Conservation (phyloP, 805 yeast genomes). For the Yamadazyma sp. region DNA sequence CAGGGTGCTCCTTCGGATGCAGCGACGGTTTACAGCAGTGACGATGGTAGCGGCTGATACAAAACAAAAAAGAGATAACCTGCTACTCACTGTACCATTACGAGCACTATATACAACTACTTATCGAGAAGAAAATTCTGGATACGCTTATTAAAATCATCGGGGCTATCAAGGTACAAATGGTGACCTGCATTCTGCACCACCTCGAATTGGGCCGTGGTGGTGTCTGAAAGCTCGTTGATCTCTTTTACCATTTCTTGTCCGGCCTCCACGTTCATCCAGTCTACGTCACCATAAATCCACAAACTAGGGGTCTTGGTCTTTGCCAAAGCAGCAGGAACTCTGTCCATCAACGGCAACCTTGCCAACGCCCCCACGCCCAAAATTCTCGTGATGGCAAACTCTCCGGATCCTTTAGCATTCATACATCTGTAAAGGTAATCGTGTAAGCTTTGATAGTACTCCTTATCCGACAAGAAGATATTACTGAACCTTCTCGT, state of each 20-base stretch:
- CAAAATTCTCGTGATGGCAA: conserved; percentile 57
- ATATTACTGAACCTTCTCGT: conserved; percentile 45
- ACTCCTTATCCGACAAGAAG: conserved; percentile 31
- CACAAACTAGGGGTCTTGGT: conserved; percentile 50
- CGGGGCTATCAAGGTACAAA: conserved; percentile 51
- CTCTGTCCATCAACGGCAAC: conserved; percentile 56
- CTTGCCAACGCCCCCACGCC: conserved; percentile 60
- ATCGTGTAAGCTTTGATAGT: conserved; percentile 43
- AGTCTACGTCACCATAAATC: conserved; percentile 67
- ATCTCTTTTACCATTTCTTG: conserved; percentile 37
- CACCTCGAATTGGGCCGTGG: conserved; percentile 33
- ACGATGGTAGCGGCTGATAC: too few relatives aligned
- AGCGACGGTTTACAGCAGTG: neutral
- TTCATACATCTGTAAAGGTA: conserved; percentile 55
- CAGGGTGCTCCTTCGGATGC: neutral
- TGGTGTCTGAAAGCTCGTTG: conserved; percentile 27
- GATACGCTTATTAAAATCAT: conserved; percentile 29
- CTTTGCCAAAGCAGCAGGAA: conserved; percentile 41
- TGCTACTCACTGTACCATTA: too few relatives aligned
- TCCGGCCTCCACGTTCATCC: conserved; percentile 71
- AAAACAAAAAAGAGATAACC: too few relatives aligned
- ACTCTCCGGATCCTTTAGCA: conserved; percentile 63
- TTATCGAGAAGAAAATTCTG: conserved; percentile 32
- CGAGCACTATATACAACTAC: neutral
- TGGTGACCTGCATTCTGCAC: conserved; percentile 54